These are phyloP conservation scores for Stentor roeselii DNA, from an alignment of 73 alveolate genomes.

Conservation along the genomic window DNA sequence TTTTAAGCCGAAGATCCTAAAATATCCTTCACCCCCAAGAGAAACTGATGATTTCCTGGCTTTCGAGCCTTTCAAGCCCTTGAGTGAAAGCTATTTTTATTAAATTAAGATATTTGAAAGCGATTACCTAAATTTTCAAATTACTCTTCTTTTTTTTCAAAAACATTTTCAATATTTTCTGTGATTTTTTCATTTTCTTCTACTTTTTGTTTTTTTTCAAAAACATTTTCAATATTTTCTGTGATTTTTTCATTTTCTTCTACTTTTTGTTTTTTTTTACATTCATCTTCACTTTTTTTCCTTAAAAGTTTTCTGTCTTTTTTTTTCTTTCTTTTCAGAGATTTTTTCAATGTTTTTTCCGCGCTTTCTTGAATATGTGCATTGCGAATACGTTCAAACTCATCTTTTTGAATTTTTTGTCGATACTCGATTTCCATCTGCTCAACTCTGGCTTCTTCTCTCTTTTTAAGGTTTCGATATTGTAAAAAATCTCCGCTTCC, in stretches of 20 bases:
- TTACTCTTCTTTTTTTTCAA: too few species aligned
- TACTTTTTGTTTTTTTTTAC: conserved; percentile 9
- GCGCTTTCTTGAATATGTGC: conserved; percentile 30
- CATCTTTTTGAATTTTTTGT: conserved; percentile 14
- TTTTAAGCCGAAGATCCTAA: not conserved
- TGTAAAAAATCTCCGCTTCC: conserved; percentile 72
- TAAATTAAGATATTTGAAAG: too few species aligned
- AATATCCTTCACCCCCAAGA: not conserved
- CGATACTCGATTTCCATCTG: conserved; percentile 51
- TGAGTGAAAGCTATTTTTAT: not conserved
- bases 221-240: too few species aligned
- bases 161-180: too few species aligned
- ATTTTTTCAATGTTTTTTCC: conserved; percentile 49
- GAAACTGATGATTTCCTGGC: not conserved
- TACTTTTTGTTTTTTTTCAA: too few species aligned
- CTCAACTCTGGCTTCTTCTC: conserved; percentile 51
- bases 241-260: too few species aligned
- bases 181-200: too few species aligned
- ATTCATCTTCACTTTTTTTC: conserved; percentile 28
- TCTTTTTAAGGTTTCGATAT: conserved; percentile 62
- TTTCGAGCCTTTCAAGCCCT: not conserved
- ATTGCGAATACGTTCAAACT: conserved; percentile 38
- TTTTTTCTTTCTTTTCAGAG: conserved; percentile 54
- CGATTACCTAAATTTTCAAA: too few species aligned
- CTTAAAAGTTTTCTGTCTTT: conserved; percentile 28